These are phyloP conservation scores for Irpex rosettiformis DNA, from an alignment of 1,284 basidiomycete species.

Conservation along the genomic window DNA sequence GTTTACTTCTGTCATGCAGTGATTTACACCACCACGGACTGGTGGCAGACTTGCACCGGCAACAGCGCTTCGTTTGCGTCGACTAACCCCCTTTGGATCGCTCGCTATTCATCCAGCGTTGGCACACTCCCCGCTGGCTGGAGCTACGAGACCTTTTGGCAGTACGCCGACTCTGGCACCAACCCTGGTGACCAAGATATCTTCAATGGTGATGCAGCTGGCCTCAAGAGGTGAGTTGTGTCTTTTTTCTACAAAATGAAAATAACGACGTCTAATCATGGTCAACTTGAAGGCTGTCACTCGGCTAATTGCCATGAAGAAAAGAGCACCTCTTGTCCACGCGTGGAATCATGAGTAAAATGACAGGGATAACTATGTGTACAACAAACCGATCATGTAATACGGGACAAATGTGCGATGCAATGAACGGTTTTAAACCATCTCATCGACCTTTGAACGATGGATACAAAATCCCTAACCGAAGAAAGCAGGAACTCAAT, in stretches of 20 bases:
- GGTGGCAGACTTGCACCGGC: slow-evolving; percentile 68
- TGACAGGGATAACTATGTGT: not conserved
- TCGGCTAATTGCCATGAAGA: slow-evolving; percentile 1
- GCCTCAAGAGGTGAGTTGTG: slow-evolving; percentile 29
- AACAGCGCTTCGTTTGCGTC: slow-evolving; percentile 46
- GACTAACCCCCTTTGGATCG: slow-evolving; percentile 59
- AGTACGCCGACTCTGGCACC: slow-evolving; percentile 48
- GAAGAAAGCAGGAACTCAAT: not conserved
- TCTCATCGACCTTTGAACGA: slow-evolving; percentile 87
- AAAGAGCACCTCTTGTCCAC: not conserved
- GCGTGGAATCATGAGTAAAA: not conserved
- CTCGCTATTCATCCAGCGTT: slow-evolving; percentile 44
- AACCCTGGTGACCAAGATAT: slow-evolving; percentile 56
- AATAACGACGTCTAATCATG: not conserved
- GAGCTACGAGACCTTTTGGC: slow-evolving; percentile 62
- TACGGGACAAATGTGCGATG: not conserved
- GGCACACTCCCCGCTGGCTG: slow-evolving; percentile 58
- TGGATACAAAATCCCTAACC: slow-evolving; percentile 89
- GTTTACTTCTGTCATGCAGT: slow-evolving; percentile 36
- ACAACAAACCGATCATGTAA: not conserved
- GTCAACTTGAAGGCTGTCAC: slow-evolving; percentile 2
- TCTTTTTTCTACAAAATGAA: not conserved
- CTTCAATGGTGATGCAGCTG: slow-evolving; percentile 44
- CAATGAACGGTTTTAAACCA: slow-evolving; percentile 35
- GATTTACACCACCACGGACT: slow-evolving; percentile 55